Conservation (phyloP, 495 filamentous ascomycete genomes). For the Penicillium ucsense region DNA sequence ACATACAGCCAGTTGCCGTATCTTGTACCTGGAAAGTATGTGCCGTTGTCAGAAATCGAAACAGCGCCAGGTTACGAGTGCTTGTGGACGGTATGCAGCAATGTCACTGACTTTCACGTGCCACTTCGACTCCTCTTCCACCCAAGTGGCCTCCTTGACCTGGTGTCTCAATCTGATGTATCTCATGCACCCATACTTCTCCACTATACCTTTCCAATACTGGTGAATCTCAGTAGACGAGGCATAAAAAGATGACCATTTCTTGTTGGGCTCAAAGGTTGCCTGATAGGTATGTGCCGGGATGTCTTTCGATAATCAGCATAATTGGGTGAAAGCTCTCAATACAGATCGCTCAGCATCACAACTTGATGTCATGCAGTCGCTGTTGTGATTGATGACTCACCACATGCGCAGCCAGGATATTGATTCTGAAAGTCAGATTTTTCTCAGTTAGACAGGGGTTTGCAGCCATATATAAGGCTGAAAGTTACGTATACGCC, state of each 20-base stretch:
- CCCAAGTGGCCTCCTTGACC: slow-evolving; percentile 30
- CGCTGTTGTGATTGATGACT: neutral
- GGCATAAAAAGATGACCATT: slow-evolving; percentile 53
- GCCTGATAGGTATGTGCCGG: slow-evolving; percentile 42
- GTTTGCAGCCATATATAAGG: too few species aligned
- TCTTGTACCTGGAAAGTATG: slow-evolving; percentile 30
- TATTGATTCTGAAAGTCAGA: slow-evolving; percentile 43
- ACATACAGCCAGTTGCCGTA: slow-evolving; percentile 22
- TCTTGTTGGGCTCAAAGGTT: slow-evolving; percentile 43
- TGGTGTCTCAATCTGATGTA: slow-evolving; percentile 31
- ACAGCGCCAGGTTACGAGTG: too few species aligned
- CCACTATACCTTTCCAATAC: slow-evolving; percentile 41
- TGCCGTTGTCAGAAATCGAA: too few species aligned
- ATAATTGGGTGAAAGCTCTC: neutral
- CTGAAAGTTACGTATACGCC: too few species aligned
- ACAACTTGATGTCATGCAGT: neutral
- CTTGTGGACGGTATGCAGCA: too few species aligned
- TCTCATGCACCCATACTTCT: slow-evolving; percentile 33
- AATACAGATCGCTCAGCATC: neutral
- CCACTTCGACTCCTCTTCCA: slow-evolving; percentile 36
- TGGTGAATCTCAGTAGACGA: slow-evolving; percentile 45
- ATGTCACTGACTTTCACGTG: slow-evolving; percentile 23
- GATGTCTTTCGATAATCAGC: slow-evolving; percentile 16
- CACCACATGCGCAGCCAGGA: slow-evolving; percentile 52
- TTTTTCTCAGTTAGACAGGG: too few species aligned